Conservation (phyloP, 208 protist species). For the Crithidia mellificae region DNA sequence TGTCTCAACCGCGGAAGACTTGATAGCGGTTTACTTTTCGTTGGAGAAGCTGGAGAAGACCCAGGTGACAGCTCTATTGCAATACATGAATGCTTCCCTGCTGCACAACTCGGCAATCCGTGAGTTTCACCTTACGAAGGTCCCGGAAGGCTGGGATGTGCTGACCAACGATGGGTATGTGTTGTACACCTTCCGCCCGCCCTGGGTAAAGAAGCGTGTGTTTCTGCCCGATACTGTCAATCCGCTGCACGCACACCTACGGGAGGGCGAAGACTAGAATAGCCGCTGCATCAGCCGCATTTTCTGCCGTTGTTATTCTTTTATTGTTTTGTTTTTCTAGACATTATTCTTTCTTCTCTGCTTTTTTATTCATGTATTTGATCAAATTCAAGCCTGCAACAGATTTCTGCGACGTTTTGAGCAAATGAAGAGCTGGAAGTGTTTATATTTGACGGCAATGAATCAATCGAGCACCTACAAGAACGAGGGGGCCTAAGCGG, state of each 20-base stretch:
- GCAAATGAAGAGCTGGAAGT: no score
- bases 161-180: conserved; percentile 83
- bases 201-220: conserved; percentile 73
- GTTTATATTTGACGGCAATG: no score
- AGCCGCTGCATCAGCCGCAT: neutral
- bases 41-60: conserved; percentile 44
- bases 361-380: no score
- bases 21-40: conserved; percentile 86
- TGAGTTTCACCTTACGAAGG: conserved; percentile 70
- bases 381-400: no score
- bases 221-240: conserved; percentile 70
- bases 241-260: conserved; percentile 35
- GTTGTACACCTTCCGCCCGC: conserved; percentile 86
- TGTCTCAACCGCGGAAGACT: conserved; percentile 87
- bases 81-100: conserved; percentile 83
- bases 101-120: conserved; percentile 63
- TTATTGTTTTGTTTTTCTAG: no score
- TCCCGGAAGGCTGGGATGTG: conserved; percentile 84
- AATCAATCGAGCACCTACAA: no score
- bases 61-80: conserved; percentile 48
- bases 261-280: conserved; percentile 6
- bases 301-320: conserved; percentile 11
- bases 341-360: conserved; percentile 5
- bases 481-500: no score
- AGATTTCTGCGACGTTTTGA: no score